Base-by-base conservation (phyloP, 352 stramenopile genomes). In the Phytophthora gonapodyides region DNA sequence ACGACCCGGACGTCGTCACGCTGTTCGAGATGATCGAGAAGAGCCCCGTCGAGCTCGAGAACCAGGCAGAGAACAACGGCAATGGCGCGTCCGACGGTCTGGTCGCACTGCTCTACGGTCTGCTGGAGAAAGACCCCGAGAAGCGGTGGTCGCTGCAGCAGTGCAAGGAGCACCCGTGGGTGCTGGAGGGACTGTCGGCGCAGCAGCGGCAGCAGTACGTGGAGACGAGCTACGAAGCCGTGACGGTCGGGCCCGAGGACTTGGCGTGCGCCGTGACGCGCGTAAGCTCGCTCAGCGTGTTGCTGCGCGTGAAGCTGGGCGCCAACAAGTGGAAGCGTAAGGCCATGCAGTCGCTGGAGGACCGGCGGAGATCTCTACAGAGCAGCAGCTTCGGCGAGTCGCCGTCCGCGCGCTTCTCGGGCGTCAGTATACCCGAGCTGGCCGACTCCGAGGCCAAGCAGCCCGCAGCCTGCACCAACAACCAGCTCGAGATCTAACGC, bases 11-110 rank as follows among this genome's bases (percentile, higher is more conserved):
- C 52, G 82, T 93, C n/a, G 71, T 90, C 43, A 72, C 78, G 54
- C 80, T 94, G 8, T 94, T 94, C 69, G 84, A 94, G 47, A 85
- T 85, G 67, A 93, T 94, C 51, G 82, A 94, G 58, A 79, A 73
- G 38, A 43, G 79, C 34, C 71, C 77, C 5, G 64, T 93, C 2
- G 57, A 65, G 5, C 36, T 91, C 0, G 67, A 78, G 41, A 49
- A 61, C 6, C 45, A 63, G 21, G 7, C 33, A 3, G 55, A 73
- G 50, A 69, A 76, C 64, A 69, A 69, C 46, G 37, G 42, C n/a
- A 37, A 50, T 24, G 30, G 53, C 15, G 34, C 71, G 17, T 82
- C 78, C 9, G 61, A 83, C 15, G 69, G 77, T 9, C 52, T 92
- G 11, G 24, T 59, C 0, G 56, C 78, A 27, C 61, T 94, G 40